Base-by-base conservation (phyloP, 805 yeast genomes). In the Jamesozyma hellenica region DNA sequence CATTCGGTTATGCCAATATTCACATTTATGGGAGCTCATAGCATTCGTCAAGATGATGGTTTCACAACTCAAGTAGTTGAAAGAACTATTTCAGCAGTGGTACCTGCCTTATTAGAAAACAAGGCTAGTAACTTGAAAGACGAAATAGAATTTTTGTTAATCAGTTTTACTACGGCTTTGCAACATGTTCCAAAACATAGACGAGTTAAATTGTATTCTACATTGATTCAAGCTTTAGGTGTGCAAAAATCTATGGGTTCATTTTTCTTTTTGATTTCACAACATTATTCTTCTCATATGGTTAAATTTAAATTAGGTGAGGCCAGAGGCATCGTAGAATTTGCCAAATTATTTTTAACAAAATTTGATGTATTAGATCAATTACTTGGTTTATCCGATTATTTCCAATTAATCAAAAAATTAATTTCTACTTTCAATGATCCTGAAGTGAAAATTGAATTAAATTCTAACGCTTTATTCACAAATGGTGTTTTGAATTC, bases 1-100 rank as follows among this genome's bases (percentile, higher is more conserved):
- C 97, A 92, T 63, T 83, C 96, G 2, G 95, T 92, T 8, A 92
- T 92, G 98, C 98, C 98, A n/a, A 90, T 92, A 38, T 92, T 92
- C 68, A 92, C 98, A 1, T 92, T 92, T 53, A 92, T 92, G 97
- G 98, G 98, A 43, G 95, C 97, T 11, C 94, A 87, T 54, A 88
- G 96, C 12, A 75, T 92, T 38, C 80, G 95, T 53, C 96, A 92
- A 63, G 98, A 92, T 60, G 97, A 92, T 60, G 96, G 86, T 56
- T 90, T 84, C 55, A 86, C 96, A 0, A 82, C 82, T 26, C 83
- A 83, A 48, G 96, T 88, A 34, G 86, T 92, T 46, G 94, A 87
- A 53, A 92, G 85, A 57, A 90, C 98, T 2, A 81, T 92, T 36
- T 65, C 82, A 17, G 79, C 82, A 51, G 96, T 92, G 36, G 79